Evolutionary conservation across 805 yeast genomes (phyloP).

Genomic region (Hanseniaspora thailandica): DNA sequence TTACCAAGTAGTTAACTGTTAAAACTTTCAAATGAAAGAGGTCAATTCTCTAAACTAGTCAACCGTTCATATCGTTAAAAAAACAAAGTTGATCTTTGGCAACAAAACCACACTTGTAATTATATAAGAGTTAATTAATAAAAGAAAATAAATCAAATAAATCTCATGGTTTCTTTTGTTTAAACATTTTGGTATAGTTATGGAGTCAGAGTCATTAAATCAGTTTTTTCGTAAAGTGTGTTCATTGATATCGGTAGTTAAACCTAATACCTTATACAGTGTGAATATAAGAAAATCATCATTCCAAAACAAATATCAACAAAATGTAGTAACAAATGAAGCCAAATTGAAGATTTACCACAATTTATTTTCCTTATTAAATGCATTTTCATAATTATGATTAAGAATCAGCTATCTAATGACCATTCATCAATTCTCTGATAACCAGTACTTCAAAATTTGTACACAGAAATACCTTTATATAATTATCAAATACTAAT

Average conservation of each 20-base stretch:
- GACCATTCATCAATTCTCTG: conserved; percentile 34
- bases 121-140: too few species aligned
- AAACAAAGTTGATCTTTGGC: too few species aligned
- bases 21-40: too few species aligned
- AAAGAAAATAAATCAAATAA: background rate
- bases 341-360: background rate
- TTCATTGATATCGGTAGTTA: conserved; percentile 26
- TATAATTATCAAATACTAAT: conserved; percentile 27
- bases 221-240: conserved; percentile 28
- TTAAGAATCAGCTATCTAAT: conserved; percentile 29
- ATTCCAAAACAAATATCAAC: conserved; percentile 19
- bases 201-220: conserved; percentile 32
- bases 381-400: background rate
- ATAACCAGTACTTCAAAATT: conserved; percentile 26
- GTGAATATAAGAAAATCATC: conserved; percentile 26
- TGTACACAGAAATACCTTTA: conserved; percentile 29
- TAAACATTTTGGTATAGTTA: too few species aligned
- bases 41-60: too few species aligned
- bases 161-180: background rate
- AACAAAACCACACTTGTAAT: too few species aligned
- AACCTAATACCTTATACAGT: conserved; percentile 30
- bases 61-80: too few species aligned
- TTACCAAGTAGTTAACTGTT: too few species aligned
- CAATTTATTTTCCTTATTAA: background rate
- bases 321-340: conserved; percentile 42